Base-by-base conservation (phyloP, 139 green algal species). In the Asterochloris erici region DNA sequence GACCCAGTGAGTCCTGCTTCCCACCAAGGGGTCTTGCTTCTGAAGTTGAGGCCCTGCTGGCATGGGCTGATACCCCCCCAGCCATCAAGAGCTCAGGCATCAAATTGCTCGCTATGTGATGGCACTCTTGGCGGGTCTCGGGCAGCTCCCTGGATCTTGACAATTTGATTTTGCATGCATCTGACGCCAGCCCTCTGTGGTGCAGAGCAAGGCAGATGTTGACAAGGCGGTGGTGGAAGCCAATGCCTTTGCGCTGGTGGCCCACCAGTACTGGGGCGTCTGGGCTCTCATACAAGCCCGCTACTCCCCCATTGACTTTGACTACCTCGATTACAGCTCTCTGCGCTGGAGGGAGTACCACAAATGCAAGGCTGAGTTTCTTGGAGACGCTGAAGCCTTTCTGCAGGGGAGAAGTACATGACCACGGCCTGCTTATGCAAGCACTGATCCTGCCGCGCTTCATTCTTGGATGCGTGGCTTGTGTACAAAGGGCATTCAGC, bases 251-350 rank as follows among this genome's bases (percentile, higher is more conserved):
- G 85, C 94, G 0, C 89, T 98, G 14, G 94, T 90, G 10, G 93
- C 93, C 1, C 96, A 99, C 75, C 79, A 94, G n/a, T 98, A 93
- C 79, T 99, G 96, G 96, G 94, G 92, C n/a, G 75, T 96, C 0
- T 99, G 96, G 96, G 84, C 87, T 0, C 81, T 97, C 62, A 62
- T 85, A 64, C 88, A 91, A 83, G 86, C 90, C 23, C 68, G 86
- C 12, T 96, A 94, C 85, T 94, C 89, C 19, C 83, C 86, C 21
- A 97, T 97, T 75, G 92, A 98, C 79, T 98, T 98, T 86, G 93
- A 98, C 84, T 98, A 97, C 84, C 77, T 97, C 19, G 78, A 80
- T 10, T 98, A 97, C 82, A 87, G 80, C 0, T 17, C 61, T 27
- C 69, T 93, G 77, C 77, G 95, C 0, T 94, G 91, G 86, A 79